Evolutionary conservation across 768 basidiomycete species (phyloP), one percentile per base, ranked within the genome.

Genomic region (Phaeotremella skinneri): DNA sequence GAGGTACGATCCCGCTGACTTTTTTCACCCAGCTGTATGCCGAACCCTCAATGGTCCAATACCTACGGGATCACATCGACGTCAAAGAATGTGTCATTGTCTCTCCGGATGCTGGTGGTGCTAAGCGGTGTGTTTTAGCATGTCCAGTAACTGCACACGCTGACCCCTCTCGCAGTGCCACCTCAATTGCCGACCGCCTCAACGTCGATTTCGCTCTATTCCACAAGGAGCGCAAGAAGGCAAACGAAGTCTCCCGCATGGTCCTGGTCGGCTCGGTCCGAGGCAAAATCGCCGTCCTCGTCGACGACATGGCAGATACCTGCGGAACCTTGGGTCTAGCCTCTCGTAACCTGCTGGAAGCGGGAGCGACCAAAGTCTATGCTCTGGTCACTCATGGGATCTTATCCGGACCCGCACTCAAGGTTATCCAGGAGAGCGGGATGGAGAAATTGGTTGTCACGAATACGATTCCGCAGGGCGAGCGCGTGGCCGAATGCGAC

Each of bases 221-320:
- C 78, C 91, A 97, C 78, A 85, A 89, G 69, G 90, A 92, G 74
- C 85, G 91, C 11, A 86, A 87, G 64, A 83, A 85, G 61, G 87
- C 84, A 25, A 78, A 77, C 58, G 79, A 78, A 53, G 78, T 76
- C 60, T 73, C 74, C 1, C 71, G 78, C 41, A 79, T 98, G 77
- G 82, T 98, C 39, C 82, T 99, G 52, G 94, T 99, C 58, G 96
- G 96, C 11, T 88, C 91, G 70, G 96, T 98, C 56, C 83, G 82
- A 63, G 91, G 86, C 81, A 97, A 96, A 88, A 83, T 92, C 53
- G 92, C 90, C 37, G 90, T 99, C 72, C 83, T 99, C 47, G 90
- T 99, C 31, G 96, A 99, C 76, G 96, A 99, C 73, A 98, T 99
- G 94, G 88, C 96, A 71, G 96, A 99, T 75, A 91, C 90, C 4